Evolutionary conservation across 371 early-diverging fungal species (phyloP).

Genomic region (Mortierella sp.): DNA sequence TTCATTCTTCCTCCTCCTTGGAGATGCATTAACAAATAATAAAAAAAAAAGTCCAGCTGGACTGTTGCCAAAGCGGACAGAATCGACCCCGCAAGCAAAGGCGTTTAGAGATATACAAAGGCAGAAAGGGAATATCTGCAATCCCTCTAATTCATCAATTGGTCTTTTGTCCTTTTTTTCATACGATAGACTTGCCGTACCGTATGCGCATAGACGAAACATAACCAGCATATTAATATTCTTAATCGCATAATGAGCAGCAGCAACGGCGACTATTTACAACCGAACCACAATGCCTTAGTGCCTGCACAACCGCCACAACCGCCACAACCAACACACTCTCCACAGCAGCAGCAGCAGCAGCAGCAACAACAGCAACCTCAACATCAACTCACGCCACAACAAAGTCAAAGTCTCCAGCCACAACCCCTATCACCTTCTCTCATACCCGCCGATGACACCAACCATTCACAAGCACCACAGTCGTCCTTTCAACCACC

Average conservation of each 20-base stretch:
- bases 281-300: background rate
- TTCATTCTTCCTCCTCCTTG: background rate
- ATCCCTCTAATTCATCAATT: background rate
- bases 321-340: background rate
- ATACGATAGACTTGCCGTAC: background rate
- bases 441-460: background rate
- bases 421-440: slow-evolving; percentile 10
- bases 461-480: background rate
- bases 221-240: background rate
- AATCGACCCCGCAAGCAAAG: background rate
- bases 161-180: background rate
- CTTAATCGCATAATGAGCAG: slow-evolving; percentile 15
- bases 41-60: slow-evolving; percentile 12
- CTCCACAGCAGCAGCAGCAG: slow-evolving; percentile 5
- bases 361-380: slow-evolving; percentile 4
- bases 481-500: slow-evolving; percentile 12
- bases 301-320: background rate
- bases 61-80: background rate
- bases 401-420: background rate
- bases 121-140: background rate
- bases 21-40: no score
- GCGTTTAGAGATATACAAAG: background rate
- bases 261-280: slow-evolving; percentile 15
- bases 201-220: background rate
- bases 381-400: slow-evolving; percentile 10